phyloP scores from a whole-genome alignment of 116 monocot genomes.

The Posidonia oceanica region DNA sequence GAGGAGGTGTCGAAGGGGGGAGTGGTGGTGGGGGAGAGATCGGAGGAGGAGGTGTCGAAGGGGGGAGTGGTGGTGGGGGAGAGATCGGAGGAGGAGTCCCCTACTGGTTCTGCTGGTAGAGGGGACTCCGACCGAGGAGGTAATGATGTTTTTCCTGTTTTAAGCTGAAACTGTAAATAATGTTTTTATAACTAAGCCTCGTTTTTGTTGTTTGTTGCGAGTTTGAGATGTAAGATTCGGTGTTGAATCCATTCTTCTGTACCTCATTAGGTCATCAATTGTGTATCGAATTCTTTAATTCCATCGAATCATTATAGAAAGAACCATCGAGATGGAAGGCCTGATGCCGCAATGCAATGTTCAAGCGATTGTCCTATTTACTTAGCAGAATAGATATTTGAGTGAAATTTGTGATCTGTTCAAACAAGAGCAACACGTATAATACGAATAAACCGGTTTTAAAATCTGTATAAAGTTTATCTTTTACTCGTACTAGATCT shows the following conservation, averaged over 20 bases:
- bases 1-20: background rate
- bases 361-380: too few species aligned
- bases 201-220: background rate
- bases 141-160: slow-evolving; percentile 4
- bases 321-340: too few species aligned
- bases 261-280: too few species aligned
- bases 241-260: too few species aligned
- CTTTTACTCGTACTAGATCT: background rate
- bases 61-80: background rate
- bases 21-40: background rate
- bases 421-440: too few species aligned
- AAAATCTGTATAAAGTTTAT: background rate
- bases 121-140: slow-evolving; percentile 4
- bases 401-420: too few species aligned
- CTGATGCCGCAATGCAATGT: too few species aligned
- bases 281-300: too few species aligned
- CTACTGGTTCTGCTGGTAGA: background rate
- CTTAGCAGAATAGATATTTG: too few species aligned
- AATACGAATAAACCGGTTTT: background rate
- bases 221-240: background rate
- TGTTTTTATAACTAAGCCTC: background rate
- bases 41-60: background rate
- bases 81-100: background rate
- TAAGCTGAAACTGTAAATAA: background rate
- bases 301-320: too few species aligned